These are phyloP conservation scores for Dictyophora rubrovolvata DNA, from an alignment of 768 basidiomycete genomes.

Conservation along the genomic window DNA sequence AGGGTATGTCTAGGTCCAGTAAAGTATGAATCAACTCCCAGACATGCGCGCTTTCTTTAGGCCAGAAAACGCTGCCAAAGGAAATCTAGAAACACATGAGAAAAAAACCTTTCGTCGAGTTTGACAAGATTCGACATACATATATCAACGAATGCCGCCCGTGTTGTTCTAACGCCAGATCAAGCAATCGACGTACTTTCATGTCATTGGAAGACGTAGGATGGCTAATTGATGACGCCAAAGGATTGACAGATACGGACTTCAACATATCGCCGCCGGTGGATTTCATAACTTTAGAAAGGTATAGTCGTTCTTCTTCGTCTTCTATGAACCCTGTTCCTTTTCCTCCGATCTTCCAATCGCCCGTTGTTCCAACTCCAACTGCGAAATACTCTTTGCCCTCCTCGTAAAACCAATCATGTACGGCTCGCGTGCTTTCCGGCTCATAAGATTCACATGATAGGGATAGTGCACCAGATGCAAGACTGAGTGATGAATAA, in stretches of 20 bases:
- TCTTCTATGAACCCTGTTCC: background rate
- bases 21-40: conserved; percentile 16
- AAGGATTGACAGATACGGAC: background rate
- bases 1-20: conserved; percentile 17
- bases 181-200: conserved; percentile 12
- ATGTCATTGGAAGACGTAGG: background rate
- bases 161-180: conserved; percentile 9
- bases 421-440: conserved; percentile 6
- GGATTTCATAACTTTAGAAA: conserved; percentile 2
- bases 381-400: conserved; percentile 7
- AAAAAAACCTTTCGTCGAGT: background rate
- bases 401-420: conserved; percentile 11
- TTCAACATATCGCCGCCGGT: conserved; percentile 4
- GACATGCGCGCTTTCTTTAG: conserved; percentile 13
- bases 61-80: conserved; percentile 18
- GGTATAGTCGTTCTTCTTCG: background rate
- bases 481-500: background rate
- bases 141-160: conserved; percentile 17
- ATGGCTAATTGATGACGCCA: background rate
- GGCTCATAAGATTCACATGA: conserved; percentile 14
- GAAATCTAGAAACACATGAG: conserved; percentile 13
- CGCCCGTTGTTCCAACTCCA: background rate
- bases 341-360: background rate
- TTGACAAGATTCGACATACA: conserved; percentile 9
- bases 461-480: conserved; percentile 12